Evolutionary conservation across 768 basidiomycete genomes (phyloP), one percentile per base, ranked within the genome.

Genomic region (Auricularia sp.): DNA sequence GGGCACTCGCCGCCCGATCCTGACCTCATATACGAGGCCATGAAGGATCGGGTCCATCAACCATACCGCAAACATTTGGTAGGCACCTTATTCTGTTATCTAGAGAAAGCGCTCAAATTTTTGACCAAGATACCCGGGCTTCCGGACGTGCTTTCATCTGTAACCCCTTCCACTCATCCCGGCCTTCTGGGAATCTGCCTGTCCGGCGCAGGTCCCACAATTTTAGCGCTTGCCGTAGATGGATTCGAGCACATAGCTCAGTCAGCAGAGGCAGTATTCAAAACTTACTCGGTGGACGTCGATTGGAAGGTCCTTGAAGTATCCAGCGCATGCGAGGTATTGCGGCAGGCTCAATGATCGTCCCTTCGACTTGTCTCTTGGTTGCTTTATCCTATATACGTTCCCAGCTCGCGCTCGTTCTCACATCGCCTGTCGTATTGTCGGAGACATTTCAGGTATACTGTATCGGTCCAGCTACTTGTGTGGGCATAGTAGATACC

Each of bases 1-100:
- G 89, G 85, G 3, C 87, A 89, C 71, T 85, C 87, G 11, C 96
- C 97, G 1, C 95, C 95, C 1, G 93, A 99, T 72, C 86, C 97
- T 0, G 90, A 87, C 23, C 84, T 99, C n/a, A 98, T 98, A 65
- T 98, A 96, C 74, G 96, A 98, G 73, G 96, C 96, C 1, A 98
- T 98, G 97, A 96, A 98, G 72, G 97, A 99, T 76, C 86, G 91
- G 62, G 83, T 99, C 14, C 97, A 99, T 74, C 97, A 99, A 73
- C 97, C 97, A 1, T 98, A 98, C 74, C 87, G 97, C 36, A 93
- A 88, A 75, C 74, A 80, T 34, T 80, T 99, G 64, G 94, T 94
- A 72, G 47, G 88, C 78, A 2, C 61, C n/a, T 54, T 59, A 34
- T 61, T 44, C 63, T 65, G 18, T 51, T 8, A 8, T 29, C 18